Base-by-base conservation (phyloP, 2,329 filamentous ascomycete genomes). In the Diaporthe sp. region DNA sequence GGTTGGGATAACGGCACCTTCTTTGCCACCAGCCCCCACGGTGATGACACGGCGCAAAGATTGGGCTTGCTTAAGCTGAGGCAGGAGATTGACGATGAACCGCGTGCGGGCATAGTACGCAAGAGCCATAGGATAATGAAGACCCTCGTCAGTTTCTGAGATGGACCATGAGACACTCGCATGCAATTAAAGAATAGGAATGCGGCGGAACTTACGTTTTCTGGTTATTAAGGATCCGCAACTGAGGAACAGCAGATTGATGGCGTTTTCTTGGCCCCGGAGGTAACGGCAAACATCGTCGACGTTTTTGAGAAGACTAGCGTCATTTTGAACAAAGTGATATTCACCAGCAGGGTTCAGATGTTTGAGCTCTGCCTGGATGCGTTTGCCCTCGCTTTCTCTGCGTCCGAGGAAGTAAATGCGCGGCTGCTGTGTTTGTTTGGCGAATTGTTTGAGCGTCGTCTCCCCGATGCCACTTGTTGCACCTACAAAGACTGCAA, bases 391-490 rank as follows among this genome's bases (percentile, higher is more conserved):
- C 2, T 82, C 81, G 15, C 76, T 72, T 77, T 82, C 76, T 2
- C 80, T 83, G 4, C 88, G 85, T 1, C 87, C 87, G 52, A 89
- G 76, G 57, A 89, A 83, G 78, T 90, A 90, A 19, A 88, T 82
- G 25, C 80, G 85, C 1, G 88, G 87, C 0, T 76, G 77, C 2
- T 75, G 74, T 2, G 84, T 79, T 28, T 83, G 77, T 38, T 83
- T 81, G 7, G 84, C 82, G 55, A 89, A 86, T 22, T 83, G 79
- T 68, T 85, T 86, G 8, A 89, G 79, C 0, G 87, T 84, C 35
- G 83, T 80, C 72, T 87, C 82, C 6, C 88, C 88, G 55, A 90
- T 89, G 33, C 89, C 89, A 55, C 84, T 85, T 13, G 88, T 90
- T 50, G 85, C 88, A 25, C 88, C 87, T 10, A 88, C 84, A 71